Base-by-base conservation (phyloP, 805 yeast species). In the Yarrowia sp. region DNA sequence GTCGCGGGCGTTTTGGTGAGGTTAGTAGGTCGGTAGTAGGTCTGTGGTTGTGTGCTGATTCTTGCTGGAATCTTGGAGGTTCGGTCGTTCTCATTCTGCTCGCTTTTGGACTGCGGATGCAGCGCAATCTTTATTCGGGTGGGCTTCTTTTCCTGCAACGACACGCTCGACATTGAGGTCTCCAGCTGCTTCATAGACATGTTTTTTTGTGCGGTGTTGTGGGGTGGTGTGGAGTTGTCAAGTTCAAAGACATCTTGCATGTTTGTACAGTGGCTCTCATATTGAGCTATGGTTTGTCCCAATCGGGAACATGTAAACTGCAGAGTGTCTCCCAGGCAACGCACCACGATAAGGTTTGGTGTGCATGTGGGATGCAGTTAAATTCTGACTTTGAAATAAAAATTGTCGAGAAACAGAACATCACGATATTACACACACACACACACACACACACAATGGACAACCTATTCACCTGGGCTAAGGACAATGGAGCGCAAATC, bases 181-280 rank as follows among this genome's bases (percentile, higher is more conserved):
- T 72, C 74, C 49, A 72, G 55, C n/a, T 70, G 63, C 24, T 71
- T 69, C 55, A 72, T 65, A 3, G 71, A 44, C 70, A 67, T 70
- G 17, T 4, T 34, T 30, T 15, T 14, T 39, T 52, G 67, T 40
- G 67, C 19, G 14, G 63, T 55, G 24, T 34, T 50, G 40, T 55
- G 36, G 13, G 9, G 43, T n/a, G 38, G 8, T 15, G 61, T 19
- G 55, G 19, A 36, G 7, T 5, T 36, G 58, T 52, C 20, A 24
- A 24, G 9, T 12, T 30, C 33, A 8, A 14, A 34, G 46, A 30
- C 56, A 40, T 14, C n/a, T 12, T 24, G 30, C 30, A 39, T 50
- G 19, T 53, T 14, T 36, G 19, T 36, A 52, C 43, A 52, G 58
- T 52, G 58, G 58, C 13, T n/a, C 42, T 30, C 42, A 33, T 52